Base-by-base conservation (phyloP, 345 rosid species). In the Odontarrhena argentea region DNA sequence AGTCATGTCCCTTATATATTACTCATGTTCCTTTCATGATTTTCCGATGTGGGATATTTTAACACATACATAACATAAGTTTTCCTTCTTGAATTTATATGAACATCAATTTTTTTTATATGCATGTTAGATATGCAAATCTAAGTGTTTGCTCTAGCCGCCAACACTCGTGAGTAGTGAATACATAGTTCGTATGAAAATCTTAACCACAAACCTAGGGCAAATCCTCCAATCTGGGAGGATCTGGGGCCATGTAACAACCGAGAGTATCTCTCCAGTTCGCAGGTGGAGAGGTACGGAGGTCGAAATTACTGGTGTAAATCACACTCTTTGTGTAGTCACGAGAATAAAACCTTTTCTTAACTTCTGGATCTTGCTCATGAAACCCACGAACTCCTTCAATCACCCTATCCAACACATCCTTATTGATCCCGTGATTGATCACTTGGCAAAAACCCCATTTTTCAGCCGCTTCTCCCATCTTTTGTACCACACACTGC, bases 211-310 rank as follows among this genome's bases (percentile, higher is more conserved):
- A 71, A 45, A 24, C 56, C 2, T 12, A 52, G 4, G 77, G 77
- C 32, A 74, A 18, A 7, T 74, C 73, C 37, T 74, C 50, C 2
- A 73, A 42, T 4, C 36, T 22, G 5, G 73, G 62, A 53, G 42
- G 49, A 28, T 53, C 2, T 8, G 77, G 77, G 18, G 73, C 69
- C 73, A 71, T 67, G 11, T 9, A 44, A 51, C n/a, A 10, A 8
- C 24, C 1, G 2, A 76, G 10, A 7, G 73, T 5, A 32, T 76
- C 79, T 18, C 79, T 66, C 76, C 76, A 76, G 25, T 71, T 66
- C 9, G 76, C 58, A 0, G 65, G 53, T 9, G 49, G 46, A 5
- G 65, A 10, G 1, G 6, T 14, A 5, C 53, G 66, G 9, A 76
- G 64, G 61, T 71, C 65, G 37, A 53, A 47, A 9, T 65, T 65